phyloP scores from a whole-genome alignment of 2,329 filamentous ascomycete species.

The Talaromyces piceae region DNA sequence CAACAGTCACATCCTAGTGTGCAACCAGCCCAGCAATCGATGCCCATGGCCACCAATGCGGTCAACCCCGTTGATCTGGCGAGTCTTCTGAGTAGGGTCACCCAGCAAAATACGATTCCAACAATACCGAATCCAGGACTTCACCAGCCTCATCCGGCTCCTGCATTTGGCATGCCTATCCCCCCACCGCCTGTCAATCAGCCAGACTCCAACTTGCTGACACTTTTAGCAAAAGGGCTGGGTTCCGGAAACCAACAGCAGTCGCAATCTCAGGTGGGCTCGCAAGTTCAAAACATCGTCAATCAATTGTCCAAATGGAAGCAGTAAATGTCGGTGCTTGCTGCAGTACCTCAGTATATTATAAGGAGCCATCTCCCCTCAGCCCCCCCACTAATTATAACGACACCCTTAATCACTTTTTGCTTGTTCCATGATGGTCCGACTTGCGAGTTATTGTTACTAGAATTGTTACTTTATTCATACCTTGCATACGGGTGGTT shows the following conservation, averaged over 20 bases:
- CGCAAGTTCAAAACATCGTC: constrained; percentile 43
- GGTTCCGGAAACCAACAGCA: constrained; percentile 29
- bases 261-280: constrained; percentile 23
- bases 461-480: background rate
- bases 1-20: constrained; percentile 35
- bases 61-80: constrained; percentile 33
- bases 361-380: background rate
- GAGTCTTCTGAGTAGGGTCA: constrained; percentile 32
- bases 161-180: constrained; percentile 23
- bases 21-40: constrained; percentile 28
- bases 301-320: constrained; percentile 42
- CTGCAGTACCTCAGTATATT: background rate
- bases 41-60: constrained; percentile 23
- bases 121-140: constrained; percentile 20
- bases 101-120: constrained; percentile 22
- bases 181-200: constrained; percentile 16
- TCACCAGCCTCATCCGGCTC: constrained; percentile 20
- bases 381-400: background rate
- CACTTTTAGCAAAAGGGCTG: constrained; percentile 31
- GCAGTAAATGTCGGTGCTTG: constrained; percentile 24
- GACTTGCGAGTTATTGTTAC: constrained; percentile 1
- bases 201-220: constrained; percentile 30
- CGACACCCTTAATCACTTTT: too few relatives aligned
- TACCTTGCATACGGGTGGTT: constrained; percentile 5
- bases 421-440: background rate